These are phyloP conservation scores for Stagonosporopsis chrysanthemi DNA, from an alignment of 2,329 filamentous ascomycete genomes.

Conservation along the genomic window DNA sequence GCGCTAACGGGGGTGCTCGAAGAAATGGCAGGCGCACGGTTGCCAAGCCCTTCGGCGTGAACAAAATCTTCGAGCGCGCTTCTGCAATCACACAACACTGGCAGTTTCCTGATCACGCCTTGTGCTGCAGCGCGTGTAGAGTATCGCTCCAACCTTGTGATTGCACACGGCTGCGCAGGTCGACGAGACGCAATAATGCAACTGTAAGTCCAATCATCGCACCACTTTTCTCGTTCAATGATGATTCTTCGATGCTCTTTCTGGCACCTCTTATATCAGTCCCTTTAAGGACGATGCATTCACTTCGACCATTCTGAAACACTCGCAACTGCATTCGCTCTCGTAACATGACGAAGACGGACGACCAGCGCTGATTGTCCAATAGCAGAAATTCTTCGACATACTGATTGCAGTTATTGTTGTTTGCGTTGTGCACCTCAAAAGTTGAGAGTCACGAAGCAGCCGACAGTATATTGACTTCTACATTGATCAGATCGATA, in stretches of 20 bases:
- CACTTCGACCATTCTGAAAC: constrained; percentile 48
- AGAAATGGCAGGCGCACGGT: constrained; percentile 14
- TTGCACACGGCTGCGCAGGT: neutral
- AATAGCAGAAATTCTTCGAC: neutral
- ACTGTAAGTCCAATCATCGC: constrained; percentile 1
- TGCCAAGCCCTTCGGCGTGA: constrained; percentile 7
- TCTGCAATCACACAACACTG: constrained; percentile 8
- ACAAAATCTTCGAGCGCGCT: constrained; percentile 15
- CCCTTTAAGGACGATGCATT: constrained; percentile 45
- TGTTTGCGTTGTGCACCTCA: constrained; percentile 17
- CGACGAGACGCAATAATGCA: neutral
- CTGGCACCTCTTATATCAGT: constrained; percentile 89
- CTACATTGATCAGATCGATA: neutral
- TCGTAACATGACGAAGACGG: neutral
- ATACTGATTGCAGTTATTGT: constrained; percentile 1
- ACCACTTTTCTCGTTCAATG: constrained; percentile 18
- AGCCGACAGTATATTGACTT: neutral
- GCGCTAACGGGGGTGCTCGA: constrained; percentile 11
- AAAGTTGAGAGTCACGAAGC: constrained; percentile 5
- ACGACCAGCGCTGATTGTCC: constrained; percentile 8
- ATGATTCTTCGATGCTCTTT: constrained; percentile 35
- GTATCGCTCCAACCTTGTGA: neutral
- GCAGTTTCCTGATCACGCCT: neutral
- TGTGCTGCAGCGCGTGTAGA: neutral
- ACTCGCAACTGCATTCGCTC: constrained; percentile 3